Evolutionary conservation across 1,139 yeast species (phyloP).

Genomic region (Yamadazyma epiphylla): DNA sequence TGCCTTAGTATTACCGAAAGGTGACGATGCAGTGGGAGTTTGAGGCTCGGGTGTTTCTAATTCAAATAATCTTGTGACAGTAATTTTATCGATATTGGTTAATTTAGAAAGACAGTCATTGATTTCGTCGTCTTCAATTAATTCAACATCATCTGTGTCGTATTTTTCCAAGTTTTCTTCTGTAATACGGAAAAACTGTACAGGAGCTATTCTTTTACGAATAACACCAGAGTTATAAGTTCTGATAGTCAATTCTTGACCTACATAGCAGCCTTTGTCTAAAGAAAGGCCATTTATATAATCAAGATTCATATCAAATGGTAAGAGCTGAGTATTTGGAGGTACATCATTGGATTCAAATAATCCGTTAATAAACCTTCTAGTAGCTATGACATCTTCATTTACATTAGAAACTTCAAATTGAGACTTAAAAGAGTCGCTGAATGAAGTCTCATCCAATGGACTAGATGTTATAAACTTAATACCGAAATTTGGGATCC

Average conservation of each 20-base stretch:
- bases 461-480: slow-evolving; percentile 48
- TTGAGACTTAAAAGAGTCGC: slow-evolving; percentile 19
- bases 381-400: slow-evolving; percentile 32
- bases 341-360: slow-evolving; percentile 57
- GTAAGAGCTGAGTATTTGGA: slow-evolving; percentile 49
- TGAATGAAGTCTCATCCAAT: slow-evolving; percentile 19
- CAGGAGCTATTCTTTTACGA: slow-evolving; percentile 77
- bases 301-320: slow-evolving; percentile 84
- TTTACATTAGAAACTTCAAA: slow-evolving; percentile 17
- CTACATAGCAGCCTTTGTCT: slow-evolving; percentile 93
- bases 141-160: slow-evolving; percentile 12
- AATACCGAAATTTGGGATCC: slow-evolving; percentile 74
- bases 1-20: slow-evolving; percentile 30
- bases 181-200: slow-evolving; percentile 41
- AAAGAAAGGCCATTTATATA: slow-evolving; percentile 77
- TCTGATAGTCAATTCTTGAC: slow-evolving; percentile 91
- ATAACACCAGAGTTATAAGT: slow-evolving; percentile 81
- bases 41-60: slow-evolving; percentile 7
- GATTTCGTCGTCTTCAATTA: slow-evolving; percentile 15
- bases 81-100: slow-evolving; percentile 21
- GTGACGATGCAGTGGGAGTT: slow-evolving; percentile 18
- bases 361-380: slow-evolving; percentile 60
- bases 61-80: slow-evolving; percentile 19
- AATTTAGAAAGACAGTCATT: slow-evolving; percentile 15
- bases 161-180: slow-evolving; percentile 14